Evolutionary conservation across 2,329 filamentous ascomycete species (phyloP), one percentile per base, ranked within the genome.

Genomic region (Cordyceps javanica): DNA sequence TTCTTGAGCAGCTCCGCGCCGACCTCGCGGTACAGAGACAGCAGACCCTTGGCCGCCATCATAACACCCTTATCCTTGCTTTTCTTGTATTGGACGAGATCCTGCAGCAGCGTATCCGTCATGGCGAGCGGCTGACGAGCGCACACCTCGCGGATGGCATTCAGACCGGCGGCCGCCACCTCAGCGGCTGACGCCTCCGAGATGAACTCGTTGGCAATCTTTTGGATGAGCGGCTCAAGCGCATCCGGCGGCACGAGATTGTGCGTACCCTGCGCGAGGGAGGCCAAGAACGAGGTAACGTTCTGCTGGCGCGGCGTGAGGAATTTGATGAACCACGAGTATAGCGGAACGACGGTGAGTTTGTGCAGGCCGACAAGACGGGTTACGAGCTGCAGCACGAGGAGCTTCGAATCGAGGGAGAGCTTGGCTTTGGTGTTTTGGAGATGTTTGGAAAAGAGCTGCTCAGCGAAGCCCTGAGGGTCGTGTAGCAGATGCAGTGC

Each of bases 41-140:
- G 78, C 7, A 99, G 77, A 62, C 94, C 93, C 71, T 94, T 93
- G 14, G 93, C 91, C 8, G 94, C 94, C 94, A 99, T 97, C 83
- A 96, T 92, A n/a, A 94, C 90, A 60, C 93, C 92, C 77, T 97
- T 99, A 69, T 99, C 94, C 70, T 99, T 99, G 69, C 90, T 96
- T 78, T 95, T 96, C 60, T 90, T 85, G 74, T 99, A 97, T 77
- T 94, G 89, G 10, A 97, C 91, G 54, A 99, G 75, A 77, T 99
- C 94, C 71, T 99, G 93, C 30, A 99, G 76, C n/a, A 99, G 75
- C 0, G 92, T 96, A 63, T 97, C 92, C 53, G 86, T 91, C 89
- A 99, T 97, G 6, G 92, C 92, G n/a, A 97, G 77, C 1, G 94
- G 93, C 68, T 99, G 94, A 62, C 94, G 83, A 3, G 87, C 88